Percentiles rank a stretch among this genome's conserved stretches.
These are phyloP conservation scores for Lentinus brumalis DNA, from an alignment of 768 basidiomycete genomes.

Conservation along the genomic window DNA sequence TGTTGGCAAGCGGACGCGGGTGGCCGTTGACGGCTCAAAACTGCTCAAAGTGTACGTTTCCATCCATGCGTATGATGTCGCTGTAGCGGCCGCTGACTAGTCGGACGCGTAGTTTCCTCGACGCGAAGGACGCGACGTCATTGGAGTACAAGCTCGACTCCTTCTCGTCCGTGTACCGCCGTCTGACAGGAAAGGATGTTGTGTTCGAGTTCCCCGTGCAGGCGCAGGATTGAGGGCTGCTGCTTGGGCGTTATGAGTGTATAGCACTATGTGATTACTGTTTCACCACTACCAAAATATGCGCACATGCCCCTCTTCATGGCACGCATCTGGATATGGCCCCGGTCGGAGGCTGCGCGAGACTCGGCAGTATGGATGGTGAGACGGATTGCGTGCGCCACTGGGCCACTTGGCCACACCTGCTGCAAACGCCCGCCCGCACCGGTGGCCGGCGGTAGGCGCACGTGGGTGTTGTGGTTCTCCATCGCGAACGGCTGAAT, in stretches of 20 bases:
- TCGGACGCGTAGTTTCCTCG: conserved; percentile 71
- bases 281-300: conserved; percentile 38
- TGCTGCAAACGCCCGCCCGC: not conserved
- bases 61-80: not conserved
- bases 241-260: conserved; percentile 33
- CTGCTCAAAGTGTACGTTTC: conserved; percentile 92
- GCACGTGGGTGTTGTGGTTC: conserved; percentile 27
- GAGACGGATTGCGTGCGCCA: not conserved
- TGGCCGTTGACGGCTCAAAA: conserved; percentile 92
- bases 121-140: conserved; percentile 96
- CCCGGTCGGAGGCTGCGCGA: not conserved
- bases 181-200: conserved; percentile 95
- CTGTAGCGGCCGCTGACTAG: not conserved
- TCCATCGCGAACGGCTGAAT: conserved; percentile 20
- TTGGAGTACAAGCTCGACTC: conserved; percentile 99
- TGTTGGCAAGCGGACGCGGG: conserved; percentile 96
- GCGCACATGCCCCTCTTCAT: conserved; percentile 34
- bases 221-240: conserved; percentile 57
- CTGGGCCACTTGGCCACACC: not conserved
- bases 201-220: conserved; percentile 89
- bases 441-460: conserved; percentile 22
- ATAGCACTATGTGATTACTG: conserved; percentile 36
- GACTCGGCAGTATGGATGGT: not conserved
- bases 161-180: conserved; percentile 95
- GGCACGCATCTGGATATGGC: conserved; percentile 17